These are phyloP conservation scores for Hyphodiscus sp. DNA, from an alignment of 2,329 filamentous ascomycete genomes.

Conservation along the genomic window DNA sequence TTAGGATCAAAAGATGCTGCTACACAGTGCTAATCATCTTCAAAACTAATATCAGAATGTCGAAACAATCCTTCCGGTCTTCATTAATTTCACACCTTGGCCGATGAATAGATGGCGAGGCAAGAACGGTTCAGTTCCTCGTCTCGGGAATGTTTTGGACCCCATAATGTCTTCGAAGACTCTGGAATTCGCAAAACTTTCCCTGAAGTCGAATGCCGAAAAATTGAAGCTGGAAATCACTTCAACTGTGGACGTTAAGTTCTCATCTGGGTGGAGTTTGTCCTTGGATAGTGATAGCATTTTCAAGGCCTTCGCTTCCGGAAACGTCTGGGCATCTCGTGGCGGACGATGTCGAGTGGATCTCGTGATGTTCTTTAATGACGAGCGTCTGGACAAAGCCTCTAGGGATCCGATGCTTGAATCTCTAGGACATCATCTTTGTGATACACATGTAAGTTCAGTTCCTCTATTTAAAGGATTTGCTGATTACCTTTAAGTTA, in stretches of 20 bases:
- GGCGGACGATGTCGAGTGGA: slow-evolving; percentile 18
- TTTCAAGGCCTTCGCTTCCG: slow-evolving; percentile 16
- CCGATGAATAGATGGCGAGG: no score
- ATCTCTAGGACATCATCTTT: slow-evolving; percentile 13
- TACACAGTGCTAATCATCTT: slow-evolving; percentile 1
- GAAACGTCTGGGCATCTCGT: slow-evolving; percentile 21
- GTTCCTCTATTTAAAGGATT: neutral
- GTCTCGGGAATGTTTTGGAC: slow-evolving; percentile 2
- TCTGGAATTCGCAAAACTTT: slow-evolving; percentile 13
- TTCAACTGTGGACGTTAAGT: slow-evolving; percentile 5
- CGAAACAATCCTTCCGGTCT: neutral
- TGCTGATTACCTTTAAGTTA: slow-evolving; percentile 16
- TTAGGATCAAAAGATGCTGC: neutral
- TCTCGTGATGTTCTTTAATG: slow-evolving; percentile 16
- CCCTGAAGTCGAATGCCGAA: slow-evolving; percentile 8
- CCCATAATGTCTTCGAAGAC: slow-evolving; percentile 14
- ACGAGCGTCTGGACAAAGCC: slow-evolving; percentile 4
- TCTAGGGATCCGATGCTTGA: slow-evolving; percentile 6
- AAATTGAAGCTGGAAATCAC: slow-evolving; percentile 12
- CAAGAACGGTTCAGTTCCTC: neutral
- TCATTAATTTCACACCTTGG: neutral
- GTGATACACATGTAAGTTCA: slow-evolving; percentile 18
- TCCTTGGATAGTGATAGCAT: neutral
- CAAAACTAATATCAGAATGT: neutral
- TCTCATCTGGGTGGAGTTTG: slow-evolving; percentile 1